These are phyloP conservation scores for Hortaea sp. DNA, from an alignment of 2,329 filamentous ascomycete genomes.

Conservation along the genomic window DNA sequence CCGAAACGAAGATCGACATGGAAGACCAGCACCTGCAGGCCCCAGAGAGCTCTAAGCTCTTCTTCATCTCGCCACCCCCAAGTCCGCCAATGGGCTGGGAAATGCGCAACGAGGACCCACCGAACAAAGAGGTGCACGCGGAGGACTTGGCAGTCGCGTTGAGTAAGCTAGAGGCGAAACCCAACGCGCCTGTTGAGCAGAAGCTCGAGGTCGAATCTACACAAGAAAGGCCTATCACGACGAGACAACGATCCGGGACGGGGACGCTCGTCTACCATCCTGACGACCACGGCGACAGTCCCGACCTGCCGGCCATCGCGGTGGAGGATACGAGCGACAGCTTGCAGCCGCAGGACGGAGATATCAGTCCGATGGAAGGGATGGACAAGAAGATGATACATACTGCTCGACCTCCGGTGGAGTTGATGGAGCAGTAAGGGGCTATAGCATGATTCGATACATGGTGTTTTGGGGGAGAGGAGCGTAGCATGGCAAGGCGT, in stretches of 20 bases:
- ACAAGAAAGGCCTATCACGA: slow-evolving; percentile 6
- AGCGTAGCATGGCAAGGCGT: background rate
- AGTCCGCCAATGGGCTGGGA: slow-evolving; percentile 56
- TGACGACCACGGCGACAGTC: slow-evolving; percentile 50
- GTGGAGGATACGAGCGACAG: slow-evolving; percentile 50
- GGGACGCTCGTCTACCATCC: slow-evolving; percentile 55
- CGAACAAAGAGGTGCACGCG: slow-evolving; percentile 56
- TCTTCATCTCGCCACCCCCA: slow-evolving; percentile 57
- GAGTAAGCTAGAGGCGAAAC: slow-evolving; percentile 39
- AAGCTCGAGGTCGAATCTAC: slow-evolving; percentile 12
- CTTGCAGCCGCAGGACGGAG: slow-evolving; percentile 23
- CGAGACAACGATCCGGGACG: slow-evolving; percentile 38
- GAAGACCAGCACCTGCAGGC: slow-evolving; percentile 40
- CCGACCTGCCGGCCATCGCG: slow-evolving; percentile 51
- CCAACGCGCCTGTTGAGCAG: slow-evolving; percentile 22
- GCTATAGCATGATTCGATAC: background rate
- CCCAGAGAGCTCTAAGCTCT: slow-evolving; percentile 51
- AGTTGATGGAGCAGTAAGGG: slow-evolving; percentile 38
- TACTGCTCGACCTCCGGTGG: slow-evolving; percentile 46
- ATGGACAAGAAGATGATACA: slow-evolving; percentile 37
- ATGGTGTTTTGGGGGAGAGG: background rate
- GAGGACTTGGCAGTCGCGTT: slow-evolving; percentile 50
- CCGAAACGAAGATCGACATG: slow-evolving; percentile 38
- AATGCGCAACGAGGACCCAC: slow-evolving; percentile 51
- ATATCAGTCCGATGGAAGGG: slow-evolving; percentile 39